A percentile compares a stretch with the other conserved stretches of the same genome.
phyloP scores from a whole-genome alignment of 371 early-diverging fungal species.

The Blyttiomyces sp. region DNA sequence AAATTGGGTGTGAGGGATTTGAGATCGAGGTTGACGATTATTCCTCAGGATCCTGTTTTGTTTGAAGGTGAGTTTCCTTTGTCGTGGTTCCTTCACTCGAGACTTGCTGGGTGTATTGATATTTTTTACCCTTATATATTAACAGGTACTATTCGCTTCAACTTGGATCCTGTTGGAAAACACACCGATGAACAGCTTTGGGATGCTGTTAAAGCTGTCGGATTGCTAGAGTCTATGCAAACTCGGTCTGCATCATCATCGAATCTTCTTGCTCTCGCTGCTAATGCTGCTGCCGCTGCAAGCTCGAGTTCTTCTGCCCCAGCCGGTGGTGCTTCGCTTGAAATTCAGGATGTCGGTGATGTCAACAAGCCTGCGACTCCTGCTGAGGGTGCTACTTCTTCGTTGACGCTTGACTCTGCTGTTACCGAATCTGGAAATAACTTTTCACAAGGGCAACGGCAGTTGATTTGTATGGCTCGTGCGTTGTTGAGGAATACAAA shows the following conservation, averaged over 20 bases:
- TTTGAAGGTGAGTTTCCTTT: conserved; percentile 33
- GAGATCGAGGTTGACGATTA: conserved; percentile 54
- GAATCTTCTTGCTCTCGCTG: too few species aligned
- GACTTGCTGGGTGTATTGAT: too few species aligned
- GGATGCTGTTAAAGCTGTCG: conserved; percentile 50
- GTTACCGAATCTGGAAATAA: conserved; percentile 41
- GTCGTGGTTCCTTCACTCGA: too few species aligned
- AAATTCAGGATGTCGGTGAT: too few species aligned
- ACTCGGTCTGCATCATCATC: too few species aligned
- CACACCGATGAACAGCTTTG: conserved; percentile 36
- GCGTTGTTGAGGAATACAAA: conserved; percentile 45
- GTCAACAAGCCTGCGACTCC: too few species aligned
- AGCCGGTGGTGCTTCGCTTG: too few species aligned
- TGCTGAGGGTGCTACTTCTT: too few species aligned
- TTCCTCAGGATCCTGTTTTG: conserved; percentile 53
- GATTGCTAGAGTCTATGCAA: too few species aligned
- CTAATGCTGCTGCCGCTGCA: too few species aligned
- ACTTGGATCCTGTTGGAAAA: conserved; percentile 40
- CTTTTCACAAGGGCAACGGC: conserved; percentile 42
- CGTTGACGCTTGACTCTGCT: conserved; percentile 23
- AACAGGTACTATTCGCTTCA: conserved; percentile 39
- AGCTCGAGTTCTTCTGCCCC: too few species aligned
- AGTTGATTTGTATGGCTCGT: conserved; percentile 52
- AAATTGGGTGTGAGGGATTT: conserved; percentile 50
- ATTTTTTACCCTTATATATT: conserved; percentile 4